Evolutionary conservation across 176 grass and related monocot species (phyloP).

Genomic region (Zizania latifolia): DNA sequence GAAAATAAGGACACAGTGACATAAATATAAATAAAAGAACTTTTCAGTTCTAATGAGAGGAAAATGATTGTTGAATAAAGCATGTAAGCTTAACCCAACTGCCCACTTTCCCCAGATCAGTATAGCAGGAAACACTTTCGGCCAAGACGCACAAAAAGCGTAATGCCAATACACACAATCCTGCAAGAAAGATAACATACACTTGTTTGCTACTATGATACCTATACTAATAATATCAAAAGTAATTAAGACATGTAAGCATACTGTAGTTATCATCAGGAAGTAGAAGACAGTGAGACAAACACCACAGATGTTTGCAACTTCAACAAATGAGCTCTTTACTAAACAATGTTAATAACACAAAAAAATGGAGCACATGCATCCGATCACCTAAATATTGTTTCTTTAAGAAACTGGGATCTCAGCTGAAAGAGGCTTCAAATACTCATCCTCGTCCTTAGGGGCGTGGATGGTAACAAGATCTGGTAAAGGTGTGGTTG

Average conservation of each 20-base stretch:
- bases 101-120: slow-evolving; percentile 55
- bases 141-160: slow-evolving; percentile 31
- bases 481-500: slow-evolving; percentile 53
- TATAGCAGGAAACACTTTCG: slow-evolving; percentile 68
- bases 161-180: slow-evolving; percentile 59
- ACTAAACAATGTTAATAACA: slow-evolving; percentile 1
- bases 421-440: slow-evolving; percentile 36
- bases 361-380: neutral
- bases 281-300: neutral
- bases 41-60: no score
- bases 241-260: neutral
- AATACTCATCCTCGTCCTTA: slow-evolving; percentile 60
- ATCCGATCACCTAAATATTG: slow-evolving; percentile 9
- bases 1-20: no score
- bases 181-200: slow-evolving; percentile 29
- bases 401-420: slow-evolving; percentile 30
- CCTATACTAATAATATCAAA: neutral
- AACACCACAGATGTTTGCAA: neutral
- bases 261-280: neutral
- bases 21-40: neutral
- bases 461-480: slow-evolving; percentile 64
- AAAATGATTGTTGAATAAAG: slow-evolving; percentile 80
- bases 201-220: neutral
- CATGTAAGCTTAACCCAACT: slow-evolving; percentile 60
- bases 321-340: slow-evolving; percentile 12